phyloP scores from a whole-genome alignment of 2,329 filamentous ascomycete species.

The Pseudogymnoascus sp. region DNA sequence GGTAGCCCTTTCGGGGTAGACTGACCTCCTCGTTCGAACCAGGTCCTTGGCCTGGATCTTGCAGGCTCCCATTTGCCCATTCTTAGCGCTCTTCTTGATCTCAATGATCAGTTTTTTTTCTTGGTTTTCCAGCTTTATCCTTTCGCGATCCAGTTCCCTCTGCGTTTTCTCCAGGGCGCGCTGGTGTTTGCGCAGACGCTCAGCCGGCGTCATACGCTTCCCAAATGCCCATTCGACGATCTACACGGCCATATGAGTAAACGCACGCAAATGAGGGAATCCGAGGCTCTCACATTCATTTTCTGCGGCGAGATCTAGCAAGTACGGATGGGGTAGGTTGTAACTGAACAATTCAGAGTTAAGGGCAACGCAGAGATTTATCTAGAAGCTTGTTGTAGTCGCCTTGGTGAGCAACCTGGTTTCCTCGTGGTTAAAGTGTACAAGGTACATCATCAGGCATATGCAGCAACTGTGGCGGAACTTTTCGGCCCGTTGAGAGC shows the following conservation, averaged over 20 bases:
- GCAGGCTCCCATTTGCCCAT: conserved; percentile 95
- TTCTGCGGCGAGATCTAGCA: neutral
- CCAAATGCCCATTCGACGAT: conserved; percentile 99
- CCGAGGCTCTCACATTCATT: neutral
- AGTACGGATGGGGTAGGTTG: neutral
- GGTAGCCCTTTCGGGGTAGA: neutral
- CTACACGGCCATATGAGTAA: conserved; percentile 37
- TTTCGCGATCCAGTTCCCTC: conserved; percentile 87
- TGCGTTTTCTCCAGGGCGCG: conserved; percentile 95
- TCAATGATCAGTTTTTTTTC: conserved; percentile 94
- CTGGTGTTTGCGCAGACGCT: conserved; percentile 89
- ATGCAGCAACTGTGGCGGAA: conserved; percentile 1
- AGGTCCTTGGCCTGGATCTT: conserved; percentile 98
- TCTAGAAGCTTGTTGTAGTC: neutral
- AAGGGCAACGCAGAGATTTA: neutral
- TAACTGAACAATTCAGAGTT: neutral
- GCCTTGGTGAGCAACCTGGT: conserved; percentile 1
- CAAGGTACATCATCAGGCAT: conserved; percentile 8
- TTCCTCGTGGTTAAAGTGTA: conserved; percentile 2
- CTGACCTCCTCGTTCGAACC: conserved; percentile 75
- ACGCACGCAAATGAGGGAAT: neutral
- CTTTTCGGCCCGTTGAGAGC: neutral
- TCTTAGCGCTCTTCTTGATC: conserved; percentile 98
- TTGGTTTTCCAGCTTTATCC: conserved; percentile 94
- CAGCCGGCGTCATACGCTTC: conserved; percentile 95